Conservation (phyloP, 116 monocot genomes). For the Thalassia testudinum region DNA sequence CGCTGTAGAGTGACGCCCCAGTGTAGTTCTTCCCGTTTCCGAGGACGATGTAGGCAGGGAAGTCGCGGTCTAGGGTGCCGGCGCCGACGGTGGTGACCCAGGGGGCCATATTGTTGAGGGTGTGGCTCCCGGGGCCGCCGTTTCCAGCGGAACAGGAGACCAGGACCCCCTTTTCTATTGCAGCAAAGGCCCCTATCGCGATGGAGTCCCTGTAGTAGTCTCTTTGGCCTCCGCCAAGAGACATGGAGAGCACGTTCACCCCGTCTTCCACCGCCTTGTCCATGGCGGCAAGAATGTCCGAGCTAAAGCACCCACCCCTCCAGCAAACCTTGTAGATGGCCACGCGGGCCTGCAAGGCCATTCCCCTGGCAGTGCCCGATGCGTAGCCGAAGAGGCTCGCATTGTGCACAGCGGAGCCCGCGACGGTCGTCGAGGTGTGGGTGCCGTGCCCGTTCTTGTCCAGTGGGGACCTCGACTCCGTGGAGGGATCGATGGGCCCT, state of each 20-base stretch:
- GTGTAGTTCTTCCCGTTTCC: slow-evolving; percentile 32
- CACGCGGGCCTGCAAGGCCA: slow-evolving; percentile 48
- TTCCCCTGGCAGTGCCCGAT: slow-evolving; percentile 71
- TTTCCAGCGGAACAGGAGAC: slow-evolving; percentile 50
- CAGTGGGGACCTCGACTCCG: slow-evolving; percentile 60
- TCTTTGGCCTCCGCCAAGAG: slow-evolving; percentile 32
- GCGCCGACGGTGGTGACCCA: slow-evolving; percentile 66
- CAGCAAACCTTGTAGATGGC: slow-evolving; percentile 94
- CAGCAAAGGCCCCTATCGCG: slow-evolving; percentile 34
- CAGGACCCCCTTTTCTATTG: slow-evolving; percentile 38
- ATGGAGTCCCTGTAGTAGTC: slow-evolving; percentile 33
- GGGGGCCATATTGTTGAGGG: slow-evolving; percentile 33
- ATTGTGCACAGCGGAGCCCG: slow-evolving; percentile 33
- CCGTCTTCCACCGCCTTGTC: slow-evolving; percentile 71
- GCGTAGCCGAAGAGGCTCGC: slow-evolving; percentile 75
- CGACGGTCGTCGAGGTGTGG: slow-evolving; percentile 79
- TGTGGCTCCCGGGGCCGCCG: slow-evolving; percentile 20
- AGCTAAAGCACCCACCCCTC: slow-evolving; percentile 78
- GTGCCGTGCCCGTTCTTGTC: slow-evolving; percentile 87
- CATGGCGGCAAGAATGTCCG: slow-evolving; percentile 83
- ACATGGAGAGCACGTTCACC: slow-evolving; percentile 38
- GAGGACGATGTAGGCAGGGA: slow-evolving; percentile 23
- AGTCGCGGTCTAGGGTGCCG: slow-evolving; percentile 49
- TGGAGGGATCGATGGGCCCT: slow-evolving; percentile 55
- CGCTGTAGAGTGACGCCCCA: slow-evolving; percentile 26